Base-by-base conservation (phyloP, 2,329 filamentous ascomycete genomes). In the Pseudodiploospora longispora region DNA sequence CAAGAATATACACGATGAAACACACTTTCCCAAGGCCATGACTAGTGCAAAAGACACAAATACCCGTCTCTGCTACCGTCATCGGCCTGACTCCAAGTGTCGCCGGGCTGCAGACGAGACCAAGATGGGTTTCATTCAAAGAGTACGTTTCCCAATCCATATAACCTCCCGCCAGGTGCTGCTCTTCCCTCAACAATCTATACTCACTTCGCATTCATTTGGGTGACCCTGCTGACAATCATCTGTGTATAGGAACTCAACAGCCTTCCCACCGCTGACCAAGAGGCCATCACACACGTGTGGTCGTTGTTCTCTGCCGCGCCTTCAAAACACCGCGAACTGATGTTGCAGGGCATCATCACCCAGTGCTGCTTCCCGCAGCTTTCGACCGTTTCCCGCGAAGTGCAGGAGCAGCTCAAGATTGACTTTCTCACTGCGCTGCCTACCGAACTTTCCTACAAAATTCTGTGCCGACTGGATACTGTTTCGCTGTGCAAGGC, bases 301-400 rank as follows among this genome's bases (percentile, higher is more conserved):
- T 98, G 93, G 93, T 95, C 91, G 0, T 75, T 97, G 39, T 98
- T 98, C 70, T 97, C 91, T 1, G 93, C 93, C 34, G 90, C 93
- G 1, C 93, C 93, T 0, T 78, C 88, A 7, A 95, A 94, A 61
- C 91, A 97, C 59, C 83, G 93, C 54, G 91, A 95, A 51, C 76
- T 98, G 47, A 97, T 98, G 87, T 76, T 98, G 6, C 89, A 95
- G 62, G 93, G 93, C 53, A 91, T 98, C 56, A 82, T 98, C 49
- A 85, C 91, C 0, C 90, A 97, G 63, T 97, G 91, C 65, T 98
- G 93, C 68, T 97, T 98, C 59, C 91, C 93, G 1, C 93, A 98
- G 59, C 79, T 98, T 6, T 97, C 93, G 30, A 90, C 87, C 53
- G 83, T 98, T 46, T 93, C 91, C 2, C 82, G 87, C 49, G 87